A percentile compares a stretch with the other conserved stretches of the same genome.
These are phyloP conservation scores for Trapa incisa DNA, from an alignment of 345 rosid species.

Conservation along the genomic window DNA sequence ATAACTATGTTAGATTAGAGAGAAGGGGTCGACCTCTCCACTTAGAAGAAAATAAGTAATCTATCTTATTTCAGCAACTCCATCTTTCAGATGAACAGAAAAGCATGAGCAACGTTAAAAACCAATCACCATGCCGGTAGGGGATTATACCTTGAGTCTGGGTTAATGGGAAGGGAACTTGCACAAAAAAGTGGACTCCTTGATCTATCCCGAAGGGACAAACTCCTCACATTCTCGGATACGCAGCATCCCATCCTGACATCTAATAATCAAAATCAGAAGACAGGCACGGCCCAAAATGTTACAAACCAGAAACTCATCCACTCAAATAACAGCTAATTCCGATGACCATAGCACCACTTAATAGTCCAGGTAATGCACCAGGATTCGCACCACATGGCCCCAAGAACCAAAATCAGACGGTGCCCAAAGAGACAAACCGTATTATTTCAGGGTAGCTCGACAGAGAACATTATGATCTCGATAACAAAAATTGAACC, in stretches of 20 bases:
- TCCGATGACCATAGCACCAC: background rate
- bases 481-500: constrained; percentile 6
- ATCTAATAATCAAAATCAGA: constrained; percentile 23
- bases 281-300: constrained; percentile 3
- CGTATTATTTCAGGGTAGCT: too few species aligned
- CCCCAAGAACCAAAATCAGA: background rate
- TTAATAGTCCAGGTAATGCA: background rate
- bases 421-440: background rate
- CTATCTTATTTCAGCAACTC: too few species aligned
- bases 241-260: constrained; percentile 20
- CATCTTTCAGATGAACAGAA: too few species aligned
- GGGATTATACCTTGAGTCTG: too few species aligned
- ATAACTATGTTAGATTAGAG: too few species aligned
- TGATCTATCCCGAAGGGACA: constrained; percentile 22
- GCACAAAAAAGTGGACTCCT: constrained; percentile 26
- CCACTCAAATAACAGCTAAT: background rate
- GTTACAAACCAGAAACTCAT: background rate
- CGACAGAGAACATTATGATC: background rate
- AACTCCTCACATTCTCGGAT: constrained; percentile 22
- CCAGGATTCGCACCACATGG: background rate
- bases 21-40: background rate
- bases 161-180: constrained; percentile 8
- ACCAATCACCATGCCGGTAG: too few species aligned
- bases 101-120: background rate
- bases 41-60: too few species aligned